Percentiles rank a stretch among this genome's conserved stretches.
Evolutionary conservation across 2,329 filamentous ascomycete species (phyloP).

Genomic region (Pleomassaria siparia): DNA sequence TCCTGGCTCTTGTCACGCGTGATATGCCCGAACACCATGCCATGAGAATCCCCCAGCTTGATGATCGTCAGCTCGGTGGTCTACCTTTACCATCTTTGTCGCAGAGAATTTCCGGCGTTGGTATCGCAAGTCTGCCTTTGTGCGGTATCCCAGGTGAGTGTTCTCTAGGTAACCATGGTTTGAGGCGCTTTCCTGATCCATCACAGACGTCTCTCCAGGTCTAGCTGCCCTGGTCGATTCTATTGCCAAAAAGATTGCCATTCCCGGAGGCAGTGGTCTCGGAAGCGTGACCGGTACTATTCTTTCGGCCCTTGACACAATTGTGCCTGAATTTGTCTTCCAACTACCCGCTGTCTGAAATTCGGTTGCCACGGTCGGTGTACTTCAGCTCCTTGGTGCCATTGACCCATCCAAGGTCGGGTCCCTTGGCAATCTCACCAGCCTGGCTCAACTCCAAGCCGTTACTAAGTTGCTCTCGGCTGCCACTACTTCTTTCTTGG

Average conservation of each 20-base stretch:
- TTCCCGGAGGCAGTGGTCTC: slow-evolving; percentile 16
- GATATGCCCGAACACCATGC: slow-evolving; percentile 13
- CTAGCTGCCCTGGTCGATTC: slow-evolving; percentile 14
- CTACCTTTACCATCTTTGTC: slow-evolving; percentile 9
- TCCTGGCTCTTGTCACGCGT: slow-evolving; percentile 14
- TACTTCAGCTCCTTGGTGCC: slow-evolving; percentile 16
- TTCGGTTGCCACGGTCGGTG: slow-evolving; percentile 16
- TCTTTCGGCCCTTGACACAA: slow-evolving; percentile 12
- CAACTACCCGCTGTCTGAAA: slow-evolving; percentile 21
- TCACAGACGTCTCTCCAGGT: slow-evolving; percentile 14
- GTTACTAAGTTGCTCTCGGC: slow-evolving; percentile 12
- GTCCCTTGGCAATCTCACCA: slow-evolving; percentile 11
- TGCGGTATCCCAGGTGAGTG: slow-evolving; percentile 15
- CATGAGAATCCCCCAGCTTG: slow-evolving; percentile 7
- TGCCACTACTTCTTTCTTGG: slow-evolving; percentile 15
- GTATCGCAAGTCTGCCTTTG: slow-evolving; percentile 10
- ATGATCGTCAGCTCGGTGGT: neutral
- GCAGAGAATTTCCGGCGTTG: slow-evolving; percentile 10
- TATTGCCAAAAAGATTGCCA: slow-evolving; percentile 20
- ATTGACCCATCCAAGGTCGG: slow-evolving; percentile 21
- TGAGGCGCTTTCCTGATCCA: neutral
- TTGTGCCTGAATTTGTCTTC: slow-evolving; percentile 21
- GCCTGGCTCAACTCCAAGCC: slow-evolving; percentile 7
- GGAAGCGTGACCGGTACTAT: slow-evolving; percentile 14
- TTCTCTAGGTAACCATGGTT: neutral